Base-by-base conservation (phyloP, 2,329 filamentous ascomycete species). In the Celoporthe dispersa region DNA sequence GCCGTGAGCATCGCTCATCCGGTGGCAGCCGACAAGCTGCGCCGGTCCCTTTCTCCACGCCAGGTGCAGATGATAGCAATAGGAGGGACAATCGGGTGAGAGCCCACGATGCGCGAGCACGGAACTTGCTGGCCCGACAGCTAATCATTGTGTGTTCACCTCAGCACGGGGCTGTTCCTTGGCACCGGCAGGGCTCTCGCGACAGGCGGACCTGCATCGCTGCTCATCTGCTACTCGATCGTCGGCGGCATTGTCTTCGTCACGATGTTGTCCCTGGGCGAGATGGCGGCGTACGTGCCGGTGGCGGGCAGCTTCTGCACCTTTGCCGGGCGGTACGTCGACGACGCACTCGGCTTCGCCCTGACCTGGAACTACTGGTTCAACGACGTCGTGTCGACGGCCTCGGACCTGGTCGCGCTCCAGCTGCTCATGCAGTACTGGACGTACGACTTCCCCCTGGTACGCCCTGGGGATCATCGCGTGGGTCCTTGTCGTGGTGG, bases 31-130 rank as follows among this genome's bases (percentile, higher is more conserved):
- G 85, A 88, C 74, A 81, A 80, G 67, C 80, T 91, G 14, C 82
- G 82, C 28, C 85, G 88, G 6, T 84, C 86, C 57, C 81, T 90
- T 16, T 87, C 86, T 2, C 81, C 86, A 22, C 85, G 88, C n/a
- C 89, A 91, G 77, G 86, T 91, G 14, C 88, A 91, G 79, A 90
- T 91, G 88, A 89, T 91, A 71, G 89, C 89, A 59, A 86, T 88
- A 64, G 86, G 85, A 28, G 86, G 86, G 48, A 88, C 85, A 1
- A 88, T 88, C 62, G 86, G 53, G 53, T 41, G 39, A 44, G 64
- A 19, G 28, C 41, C 14, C 44, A 22, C 44, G 44, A 48, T n/a
- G 41, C 41, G 41, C 41, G 41, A 48, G 22, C 1, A 48, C 2
- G 44, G 44, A 22, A 55, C 22, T 37, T 14, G 7, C 33, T 28